A percentile compares a stretch with the other conserved stretches of the same genome.
Evolutionary conservation across 768 basidiomycete genomes (phyloP).

Genomic region (Leccinum boreale): DNA sequence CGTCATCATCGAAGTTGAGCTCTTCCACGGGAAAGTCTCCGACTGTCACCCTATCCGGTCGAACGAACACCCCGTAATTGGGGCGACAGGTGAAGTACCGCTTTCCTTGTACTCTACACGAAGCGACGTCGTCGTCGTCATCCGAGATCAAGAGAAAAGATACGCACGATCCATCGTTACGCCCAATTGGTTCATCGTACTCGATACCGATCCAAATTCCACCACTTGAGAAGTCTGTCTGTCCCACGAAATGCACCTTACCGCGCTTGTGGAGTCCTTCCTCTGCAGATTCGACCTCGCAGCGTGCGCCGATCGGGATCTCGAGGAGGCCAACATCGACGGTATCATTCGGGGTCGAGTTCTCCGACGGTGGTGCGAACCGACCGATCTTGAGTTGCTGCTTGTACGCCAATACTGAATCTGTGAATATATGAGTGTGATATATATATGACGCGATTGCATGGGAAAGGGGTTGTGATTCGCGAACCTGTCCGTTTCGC

Average conservation of each 20-base stretch:
- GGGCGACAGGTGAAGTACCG: constrained; percentile 80
- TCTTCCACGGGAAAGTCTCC: constrained; percentile 90
- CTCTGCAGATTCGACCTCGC: constrained; percentile 74
- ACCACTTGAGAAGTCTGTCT: constrained; percentile 64
- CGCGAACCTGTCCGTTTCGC: constrained; percentile 69
- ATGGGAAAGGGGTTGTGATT: neutral
- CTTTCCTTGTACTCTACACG: constrained; percentile 71
- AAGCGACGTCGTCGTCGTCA: neutral
- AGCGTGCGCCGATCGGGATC: constrained; percentile 70
- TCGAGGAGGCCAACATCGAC: constrained; percentile 34
- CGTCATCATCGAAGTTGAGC: constrained; percentile 69
- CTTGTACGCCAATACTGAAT: constrained; percentile 88
- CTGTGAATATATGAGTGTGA: constrained; percentile 36
- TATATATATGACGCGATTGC: constrained; percentile 1
- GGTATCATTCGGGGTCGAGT: constrained; percentile 14
- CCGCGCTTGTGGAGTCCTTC: constrained; percentile 76
- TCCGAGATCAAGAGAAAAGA: constrained; percentile 14
- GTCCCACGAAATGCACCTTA: constrained; percentile 80
- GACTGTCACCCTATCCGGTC: constrained; percentile 73
- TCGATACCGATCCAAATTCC: constrained; percentile 89
- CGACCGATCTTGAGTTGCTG: constrained; percentile 84
- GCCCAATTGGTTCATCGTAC: constrained; percentile 94
- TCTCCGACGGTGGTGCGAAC: constrained; percentile 59
- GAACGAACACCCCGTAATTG: constrained; percentile 83
- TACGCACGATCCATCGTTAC: constrained; percentile 90